phyloP scores from a whole-genome alignment of 768 basidiomycete genomes.

The Coprinopsis cinerea region DNA sequence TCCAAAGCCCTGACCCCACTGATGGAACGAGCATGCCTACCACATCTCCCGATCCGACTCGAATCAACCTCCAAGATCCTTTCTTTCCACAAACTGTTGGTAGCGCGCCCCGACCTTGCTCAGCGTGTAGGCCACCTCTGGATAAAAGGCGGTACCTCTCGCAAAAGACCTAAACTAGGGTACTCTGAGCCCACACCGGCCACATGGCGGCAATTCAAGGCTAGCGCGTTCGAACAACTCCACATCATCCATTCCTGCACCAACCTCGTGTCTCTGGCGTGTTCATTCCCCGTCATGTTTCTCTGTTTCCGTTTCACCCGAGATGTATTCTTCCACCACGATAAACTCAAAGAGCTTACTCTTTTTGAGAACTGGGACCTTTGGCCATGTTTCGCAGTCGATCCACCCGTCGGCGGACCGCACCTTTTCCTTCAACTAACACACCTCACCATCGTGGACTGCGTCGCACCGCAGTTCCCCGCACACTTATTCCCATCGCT shows the following conservation, averaged over 20 bases:
- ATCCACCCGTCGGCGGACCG: slow-evolving; percentile 7
- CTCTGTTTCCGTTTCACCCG: slow-evolving; percentile 9
- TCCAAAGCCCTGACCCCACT: background rate
- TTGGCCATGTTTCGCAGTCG: slow-evolving; percentile 6
- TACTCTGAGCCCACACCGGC: slow-evolving; percentile 9
- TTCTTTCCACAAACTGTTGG: slow-evolving; percentile 4
- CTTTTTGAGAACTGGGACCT: slow-evolving; percentile 12
- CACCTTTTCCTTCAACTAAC: slow-evolving; percentile 10
- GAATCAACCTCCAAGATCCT: slow-evolving; percentile 8
- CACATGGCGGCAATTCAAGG: slow-evolving; percentile 9
- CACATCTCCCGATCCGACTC: slow-evolving; percentile 7
- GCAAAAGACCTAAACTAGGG: slow-evolving; percentile 5
- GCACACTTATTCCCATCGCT: slow-evolving; percentile 1
- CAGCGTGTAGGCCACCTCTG: slow-evolving; percentile 1
- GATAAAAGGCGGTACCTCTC: slow-evolving; percentile 4
- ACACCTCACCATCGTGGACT: slow-evolving; percentile 8
- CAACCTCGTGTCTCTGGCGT: slow-evolving; percentile 9
- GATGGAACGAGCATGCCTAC: slow-evolving; percentile 5
- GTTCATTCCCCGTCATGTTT: slow-evolving; percentile 12
- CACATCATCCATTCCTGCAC: slow-evolving; percentile 9
- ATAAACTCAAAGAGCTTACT: slow-evolving; percentile 7
- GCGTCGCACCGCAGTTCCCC: slow-evolving; percentile 8
- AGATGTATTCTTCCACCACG: slow-evolving; percentile 11
- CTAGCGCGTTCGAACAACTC: slow-evolving; percentile 10
- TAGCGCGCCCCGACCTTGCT: slow-evolving; percentile 5